These are phyloP conservation scores for Paramecium pentaurelia DNA, from an alignment of 73 alveolate species.

Conservation along the genomic window DNA sequence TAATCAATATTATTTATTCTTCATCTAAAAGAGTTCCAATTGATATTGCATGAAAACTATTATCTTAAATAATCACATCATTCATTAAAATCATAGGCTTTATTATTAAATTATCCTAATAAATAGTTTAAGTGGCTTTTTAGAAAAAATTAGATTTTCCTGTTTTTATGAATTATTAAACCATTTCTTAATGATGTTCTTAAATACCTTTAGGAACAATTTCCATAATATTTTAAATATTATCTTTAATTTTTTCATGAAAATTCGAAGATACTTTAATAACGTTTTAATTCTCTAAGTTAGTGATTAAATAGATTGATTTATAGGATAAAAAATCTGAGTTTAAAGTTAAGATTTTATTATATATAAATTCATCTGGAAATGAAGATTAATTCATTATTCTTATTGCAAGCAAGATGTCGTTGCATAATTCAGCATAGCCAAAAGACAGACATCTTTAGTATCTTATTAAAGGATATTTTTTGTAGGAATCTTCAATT, in stretches of 20 bases:
- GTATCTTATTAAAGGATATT: not conserved
- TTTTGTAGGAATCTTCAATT: not conserved
- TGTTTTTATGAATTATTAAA: not conserved
- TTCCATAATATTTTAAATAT: not conserved
- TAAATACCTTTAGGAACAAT: not conserved
- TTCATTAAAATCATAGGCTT: not conserved
- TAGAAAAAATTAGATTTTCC: not conserved
- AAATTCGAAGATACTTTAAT: not conserved
- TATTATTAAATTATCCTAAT: not conserved
- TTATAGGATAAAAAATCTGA: not conserved
- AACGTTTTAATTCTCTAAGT: not conserved
- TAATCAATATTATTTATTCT: not conserved
- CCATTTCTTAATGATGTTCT: not conserved
- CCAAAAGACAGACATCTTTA: not conserved
- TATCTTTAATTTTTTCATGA: not conserved
- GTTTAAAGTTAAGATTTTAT: no score
- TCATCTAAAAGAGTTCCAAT: not conserved
- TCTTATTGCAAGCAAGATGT: not conserved
- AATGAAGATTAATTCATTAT: not conserved
- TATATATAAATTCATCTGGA: not conserved
- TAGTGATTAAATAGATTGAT: not conserved
- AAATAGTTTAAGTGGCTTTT: not conserved
- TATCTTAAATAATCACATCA: not conserved
- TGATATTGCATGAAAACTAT: not conserved
- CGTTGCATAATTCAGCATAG: constrained; percentile 27